phyloP scores from a whole-genome alignment of 1,139 yeast species.

The Yamadazyma dushanensis region DNA sequence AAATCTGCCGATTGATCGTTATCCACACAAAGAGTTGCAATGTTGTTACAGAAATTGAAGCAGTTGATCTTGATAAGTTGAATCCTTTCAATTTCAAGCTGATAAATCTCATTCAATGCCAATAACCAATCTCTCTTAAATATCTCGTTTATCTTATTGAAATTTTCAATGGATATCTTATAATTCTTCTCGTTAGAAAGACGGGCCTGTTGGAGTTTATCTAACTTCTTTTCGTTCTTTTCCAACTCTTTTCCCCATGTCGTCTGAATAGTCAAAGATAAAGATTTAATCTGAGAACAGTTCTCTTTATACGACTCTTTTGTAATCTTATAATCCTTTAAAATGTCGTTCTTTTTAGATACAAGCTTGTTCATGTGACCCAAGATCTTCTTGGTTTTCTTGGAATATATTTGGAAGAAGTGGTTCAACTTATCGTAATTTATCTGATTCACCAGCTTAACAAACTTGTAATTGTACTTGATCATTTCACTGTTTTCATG shows the following conservation, averaged over 20 bases:
- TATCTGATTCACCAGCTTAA: conserved; percentile 29
- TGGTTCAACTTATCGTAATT: conserved; percentile 36
- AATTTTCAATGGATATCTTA: conserved; percentile 55
- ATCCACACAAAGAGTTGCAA: conserved; percentile 75
- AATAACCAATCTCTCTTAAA: conserved; percentile 83
- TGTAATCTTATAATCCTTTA: conserved; percentile 39
- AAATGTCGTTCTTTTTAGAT: conserved; percentile 25
- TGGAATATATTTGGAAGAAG: conserved; percentile 31
- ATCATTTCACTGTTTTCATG: conserved; percentile 49
- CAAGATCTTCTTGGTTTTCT: conserved; percentile 34
- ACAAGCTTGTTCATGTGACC: conserved; percentile 40
- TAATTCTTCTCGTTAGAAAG: conserved; percentile 55
- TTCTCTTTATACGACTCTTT: conserved; percentile 59
- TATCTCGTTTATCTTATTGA: conserved; percentile 64
- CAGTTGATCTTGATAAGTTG: conserved; percentile 72
- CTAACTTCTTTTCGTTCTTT: conserved; percentile 60
- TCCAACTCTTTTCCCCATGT: conserved; percentile 81
- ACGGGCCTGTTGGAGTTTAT: conserved; percentile 52
- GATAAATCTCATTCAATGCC: conserved; percentile 69
- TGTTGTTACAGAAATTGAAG: conserved; percentile 79
- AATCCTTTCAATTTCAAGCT: conserved; percentile 75
- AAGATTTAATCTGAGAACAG: conserved; percentile 58
- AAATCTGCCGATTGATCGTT: conserved; percentile 76
- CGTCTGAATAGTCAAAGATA: conserved; percentile 63
- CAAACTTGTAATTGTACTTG: conserved; percentile 32